Base-by-base conservation (phyloP, 2,329 filamentous ascomycete genomes). In the Fusarium azukiicola region DNA sequence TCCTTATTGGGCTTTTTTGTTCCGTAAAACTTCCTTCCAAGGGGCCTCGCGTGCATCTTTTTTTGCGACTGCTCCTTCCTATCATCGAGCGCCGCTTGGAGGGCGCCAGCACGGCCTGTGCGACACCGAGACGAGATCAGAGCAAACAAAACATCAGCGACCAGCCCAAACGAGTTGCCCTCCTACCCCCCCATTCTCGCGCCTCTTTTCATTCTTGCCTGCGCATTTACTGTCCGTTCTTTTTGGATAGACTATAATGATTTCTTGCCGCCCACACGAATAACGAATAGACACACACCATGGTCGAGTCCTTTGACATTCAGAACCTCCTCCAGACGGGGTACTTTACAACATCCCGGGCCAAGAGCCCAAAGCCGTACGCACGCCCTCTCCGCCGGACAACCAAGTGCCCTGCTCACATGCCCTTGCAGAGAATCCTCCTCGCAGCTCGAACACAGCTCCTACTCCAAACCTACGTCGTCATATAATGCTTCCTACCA, bases 281-380 rank as follows among this genome's bases (percentile, higher is more conserved):
- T 80, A 79, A 73, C 54, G 21, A 61, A 61, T 61, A 61, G 54
- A 61, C 80, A 74, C 74, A 72, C 85, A 88, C 79, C 64, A 91
- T 91, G 90, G 87, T 85, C 72, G 87, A 89, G 72, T 84, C 84
- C 71, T 80, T 88, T 69, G 87, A 90, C 78, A 88, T 92, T 50
- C 85, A 91, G 56, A 87, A 87, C 76, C 84, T 91, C 75, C 87
- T 92, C 49, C 84, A 89, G 78, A 90, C 89, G 79, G 91, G 91
- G 70, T 90, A 89, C 73, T 92, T 90, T 83, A 90, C 86, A 77
- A 91, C 90, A 44, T 88, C 90, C 13, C 88, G 90, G 77, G 86
- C 88, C 49, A 85, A 82, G 71, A 84, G 81, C 71, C 79, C 83
- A 64, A 80, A 78, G 58, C 80, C 79, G 85, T 87, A 77, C 58